Conservation (phyloP, 1,284 basidiomycete species). For the Peniophora sp. region DNA sequence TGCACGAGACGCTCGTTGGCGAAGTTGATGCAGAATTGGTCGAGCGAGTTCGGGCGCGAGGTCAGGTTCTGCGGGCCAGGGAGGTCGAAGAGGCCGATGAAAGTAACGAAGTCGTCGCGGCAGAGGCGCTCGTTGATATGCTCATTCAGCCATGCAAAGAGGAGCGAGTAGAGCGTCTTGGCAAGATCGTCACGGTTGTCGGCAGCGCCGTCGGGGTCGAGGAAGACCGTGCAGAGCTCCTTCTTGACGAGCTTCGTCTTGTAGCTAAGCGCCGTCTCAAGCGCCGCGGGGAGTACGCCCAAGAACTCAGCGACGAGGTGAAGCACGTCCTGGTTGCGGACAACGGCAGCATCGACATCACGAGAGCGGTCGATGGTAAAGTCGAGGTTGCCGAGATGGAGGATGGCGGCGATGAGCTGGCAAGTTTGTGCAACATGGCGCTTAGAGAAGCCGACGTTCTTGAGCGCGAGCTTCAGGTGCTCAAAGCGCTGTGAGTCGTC, state of each 20-base stretch:
- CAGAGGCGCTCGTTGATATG: conserved; percentile 92
- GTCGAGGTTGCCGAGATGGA: conserved; percentile 93
- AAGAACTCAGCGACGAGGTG: conserved; percentile 86
- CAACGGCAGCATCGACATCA: conserved; percentile 85
- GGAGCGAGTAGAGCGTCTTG: conserved; percentile 86
- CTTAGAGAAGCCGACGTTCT: conserved; percentile 88
- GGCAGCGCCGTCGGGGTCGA: conserved; percentile 89
- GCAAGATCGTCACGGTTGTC: conserved; percentile 92
- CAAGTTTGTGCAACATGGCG: conserved; percentile 91
- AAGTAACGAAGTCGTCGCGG: conserved; percentile 84
- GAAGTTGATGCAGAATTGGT: conserved; percentile 96
- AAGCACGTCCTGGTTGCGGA: conserved; percentile 75
- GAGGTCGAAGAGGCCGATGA: conserved; percentile 93
- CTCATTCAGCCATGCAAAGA: conserved; percentile 97
- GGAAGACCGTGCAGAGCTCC: conserved; percentile 93
- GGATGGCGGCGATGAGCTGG: conserved; percentile 89
- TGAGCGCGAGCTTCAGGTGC: conserved; percentile 90
- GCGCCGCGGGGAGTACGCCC: conserved; percentile 67
- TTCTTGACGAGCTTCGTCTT: conserved; percentile 90
- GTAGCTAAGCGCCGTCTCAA: conserved; percentile 87
- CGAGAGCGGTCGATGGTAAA: conserved; percentile 79
- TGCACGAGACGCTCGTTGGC: conserved; percentile 88
- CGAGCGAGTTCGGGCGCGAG: conserved; percentile 81
- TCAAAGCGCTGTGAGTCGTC: conserved; percentile 82
- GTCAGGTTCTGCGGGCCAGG: conserved; percentile 91